Conservation (phyloP, 257 asterid genomes). For the Euphrasia confusa region DNA sequence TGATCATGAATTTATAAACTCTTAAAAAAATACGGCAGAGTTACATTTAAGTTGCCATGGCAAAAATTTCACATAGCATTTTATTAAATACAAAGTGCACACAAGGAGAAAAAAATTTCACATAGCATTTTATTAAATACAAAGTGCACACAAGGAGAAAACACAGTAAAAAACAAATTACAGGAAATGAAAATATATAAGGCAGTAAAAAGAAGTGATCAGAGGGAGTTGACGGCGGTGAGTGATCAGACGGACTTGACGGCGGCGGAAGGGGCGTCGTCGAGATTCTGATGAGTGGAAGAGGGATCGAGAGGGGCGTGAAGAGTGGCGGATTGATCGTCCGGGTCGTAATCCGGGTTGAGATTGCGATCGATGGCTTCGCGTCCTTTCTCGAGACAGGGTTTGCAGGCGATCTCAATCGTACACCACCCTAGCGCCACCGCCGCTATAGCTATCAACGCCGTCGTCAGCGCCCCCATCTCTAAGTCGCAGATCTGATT, state of each 20-base stretch:
- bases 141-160: no score
- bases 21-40: no score
- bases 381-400: conserved; percentile 89
- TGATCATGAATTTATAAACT: no score
- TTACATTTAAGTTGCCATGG: no score
- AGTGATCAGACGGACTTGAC: conserved; percentile 23
- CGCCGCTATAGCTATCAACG: conserved; percentile 76
- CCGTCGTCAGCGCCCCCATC: conserved; percentile 66
- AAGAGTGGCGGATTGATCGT: conserved; percentile 38
- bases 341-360: conserved; percentile 91
- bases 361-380: conserved; percentile 84
- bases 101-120: no score
- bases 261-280: conserved; percentile 26
- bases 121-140: no score
- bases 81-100: no score
- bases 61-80: no score
- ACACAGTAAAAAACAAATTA: no score
- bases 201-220: no score
- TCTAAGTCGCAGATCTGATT: background rate
- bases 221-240: conserved; percentile 26
- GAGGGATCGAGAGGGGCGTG: conserved; percentile 58
- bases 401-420: conserved; percentile 85
- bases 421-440: conserved; percentile 83
- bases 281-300: background rate
- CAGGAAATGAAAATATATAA: no score